A percentile compares a stretch with the other conserved stretches of the same genome.
These are phyloP conservation scores for Sugiyamaella grinbergsii DNA, from an alignment of 1,139 yeast species.

Conservation along the genomic window DNA sequence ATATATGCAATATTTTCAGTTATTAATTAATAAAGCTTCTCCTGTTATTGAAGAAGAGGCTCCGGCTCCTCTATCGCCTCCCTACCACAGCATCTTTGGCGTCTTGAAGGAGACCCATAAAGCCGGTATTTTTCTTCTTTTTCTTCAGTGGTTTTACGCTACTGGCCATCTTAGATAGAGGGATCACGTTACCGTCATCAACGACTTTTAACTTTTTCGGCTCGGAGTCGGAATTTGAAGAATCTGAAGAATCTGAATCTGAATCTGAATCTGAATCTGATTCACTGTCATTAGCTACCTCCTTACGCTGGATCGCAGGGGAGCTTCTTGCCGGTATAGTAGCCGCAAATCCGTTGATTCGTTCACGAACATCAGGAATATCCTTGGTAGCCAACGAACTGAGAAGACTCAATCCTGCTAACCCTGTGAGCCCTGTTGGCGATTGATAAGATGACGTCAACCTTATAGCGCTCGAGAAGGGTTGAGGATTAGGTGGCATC, in stretches of 20 bases:
- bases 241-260: conserved; percentile 23
- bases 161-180: conserved; percentile 20
- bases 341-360: conserved; percentile 14
- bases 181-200: conserved; percentile 19
- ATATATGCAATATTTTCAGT: too few relatives aligned
- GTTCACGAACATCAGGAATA: conserved; percentile 23
- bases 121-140: conserved; percentile 28
- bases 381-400: conserved; percentile 21
- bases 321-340: conserved; percentile 39
- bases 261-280: conserved; percentile 48
- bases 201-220: conserved; percentile 14
- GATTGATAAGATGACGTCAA: conserved; percentile 1
- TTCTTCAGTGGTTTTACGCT: conserved; percentile 15
- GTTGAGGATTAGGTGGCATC: neutral
- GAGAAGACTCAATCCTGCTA: conserved; percentile 20
- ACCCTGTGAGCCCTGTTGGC: neutral
- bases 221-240: conserved; percentile 22
- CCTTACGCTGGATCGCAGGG: conserved; percentile 39
- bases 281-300: conserved; percentile 55
- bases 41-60: too few relatives aligned
- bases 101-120: conserved; percentile 20
- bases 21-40: too few relatives aligned
- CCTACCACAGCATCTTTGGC: conserved; percentile 41
- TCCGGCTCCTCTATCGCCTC: conserved; percentile 2
- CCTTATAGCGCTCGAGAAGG: conserved; percentile 6